A percentile compares a stretch with the other conserved stretches of the same genome.
Conservation (phyloP, 805 yeast genomes). For the Ogataea trehalophila region DNA sequence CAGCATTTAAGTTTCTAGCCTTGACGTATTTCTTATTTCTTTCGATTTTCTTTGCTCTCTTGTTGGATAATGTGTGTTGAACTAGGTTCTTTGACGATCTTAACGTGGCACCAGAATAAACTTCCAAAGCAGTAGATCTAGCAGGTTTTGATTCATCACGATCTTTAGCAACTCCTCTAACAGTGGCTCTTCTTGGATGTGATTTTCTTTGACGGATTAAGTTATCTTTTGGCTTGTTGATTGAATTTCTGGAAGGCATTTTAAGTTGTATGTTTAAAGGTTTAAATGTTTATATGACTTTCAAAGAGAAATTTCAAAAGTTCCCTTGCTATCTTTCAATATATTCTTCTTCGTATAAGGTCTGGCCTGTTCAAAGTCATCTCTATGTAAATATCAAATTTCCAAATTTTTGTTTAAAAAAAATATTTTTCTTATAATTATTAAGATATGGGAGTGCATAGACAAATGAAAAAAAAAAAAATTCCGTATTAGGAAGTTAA, state of each 20-base stretch:
- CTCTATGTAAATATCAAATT: too few relatives aligned
- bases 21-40: constrained; percentile 72
- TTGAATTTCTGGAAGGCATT: constrained; percentile 80
- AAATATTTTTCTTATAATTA: too few relatives aligned
- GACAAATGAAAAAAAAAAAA: too few relatives aligned
- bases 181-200: constrained; percentile 16
- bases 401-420: too few relatives aligned
- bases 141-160: constrained; percentile 3
- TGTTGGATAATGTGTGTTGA: constrained; percentile 64
- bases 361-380: neutral
- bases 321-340: neutral
- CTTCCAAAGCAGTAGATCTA: constrained; percentile 35
- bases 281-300: neutral
- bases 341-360: neutral
- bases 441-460: too few relatives aligned
- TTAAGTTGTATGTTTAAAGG: neutral
- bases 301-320: neutral
- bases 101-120: constrained; percentile 34
- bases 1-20: constrained; percentile 40
- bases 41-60: constrained; percentile 71
- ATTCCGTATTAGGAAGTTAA: too few relatives aligned
- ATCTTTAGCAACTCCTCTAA: constrained; percentile 2
- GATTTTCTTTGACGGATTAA: constrained; percentile 47
- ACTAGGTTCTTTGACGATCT: constrained; percentile 32
- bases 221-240: constrained; percentile 73